These are phyloP conservation scores for Blastomyces emzantsi DNA, from an alignment of 2,329 filamentous ascomycete species.

Conservation along the genomic window DNA sequence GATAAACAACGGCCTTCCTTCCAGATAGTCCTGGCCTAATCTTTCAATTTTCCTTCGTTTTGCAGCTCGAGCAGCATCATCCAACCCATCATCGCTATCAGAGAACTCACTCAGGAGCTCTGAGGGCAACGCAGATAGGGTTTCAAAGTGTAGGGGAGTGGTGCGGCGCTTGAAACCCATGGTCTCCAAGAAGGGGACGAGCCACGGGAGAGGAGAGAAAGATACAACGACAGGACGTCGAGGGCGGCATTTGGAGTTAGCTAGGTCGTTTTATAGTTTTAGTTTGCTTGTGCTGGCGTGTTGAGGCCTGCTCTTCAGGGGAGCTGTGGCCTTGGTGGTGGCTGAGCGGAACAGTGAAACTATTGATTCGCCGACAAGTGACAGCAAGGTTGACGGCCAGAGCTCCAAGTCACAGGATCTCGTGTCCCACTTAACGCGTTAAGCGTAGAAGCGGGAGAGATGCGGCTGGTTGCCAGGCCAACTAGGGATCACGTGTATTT, in stretches of 20 bases:
- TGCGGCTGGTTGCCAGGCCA: slow-evolving; percentile 6
- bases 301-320: background rate
- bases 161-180: slow-evolving; percentile 20
- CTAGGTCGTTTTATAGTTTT: background rate
- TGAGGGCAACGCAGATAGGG: slow-evolving; percentile 20
- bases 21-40: slow-evolving; percentile 34
- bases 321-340: background rate
- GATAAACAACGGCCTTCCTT: slow-evolving; percentile 38
- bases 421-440: slow-evolving; percentile 8
- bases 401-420: slow-evolving; percentile 5
- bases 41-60: slow-evolving; percentile 38
- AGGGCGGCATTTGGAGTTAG: slow-evolving; percentile 12
- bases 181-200: background rate
- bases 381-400: background rate
- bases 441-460: background rate
- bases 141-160: slow-evolving; percentile 30
- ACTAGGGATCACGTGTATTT: background rate
- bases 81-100: slow-evolving; percentile 35
- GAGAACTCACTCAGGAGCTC: slow-evolving; percentile 20
- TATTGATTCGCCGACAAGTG: background rate
- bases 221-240: slow-evolving; percentile 7
- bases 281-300: background rate
- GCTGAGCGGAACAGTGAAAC: background rate
- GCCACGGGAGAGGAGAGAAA: slow-evolving; percentile 10
- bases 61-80: slow-evolving; percentile 24